A percentile compares a stretch with the other conserved stretches of the same genome.
These are phyloP conservation scores for Prunus mira DNA, from an alignment of 306 rosid species.

Conservation along the genomic window DNA sequence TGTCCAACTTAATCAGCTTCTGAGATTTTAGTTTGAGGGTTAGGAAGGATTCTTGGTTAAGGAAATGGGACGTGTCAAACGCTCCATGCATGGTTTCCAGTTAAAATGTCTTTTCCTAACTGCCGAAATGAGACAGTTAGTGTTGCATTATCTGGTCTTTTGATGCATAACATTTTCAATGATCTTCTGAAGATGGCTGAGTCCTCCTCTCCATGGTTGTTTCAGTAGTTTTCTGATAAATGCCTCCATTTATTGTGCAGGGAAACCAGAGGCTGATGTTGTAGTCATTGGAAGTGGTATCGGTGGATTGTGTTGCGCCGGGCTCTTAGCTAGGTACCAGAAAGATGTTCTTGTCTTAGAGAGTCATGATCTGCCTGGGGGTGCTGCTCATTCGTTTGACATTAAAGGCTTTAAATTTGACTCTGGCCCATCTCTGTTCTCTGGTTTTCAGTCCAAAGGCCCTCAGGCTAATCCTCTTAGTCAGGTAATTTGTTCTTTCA, in stretches of 20 bases:
- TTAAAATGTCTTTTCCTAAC: no score
- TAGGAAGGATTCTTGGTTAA: no score
- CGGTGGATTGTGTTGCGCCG: conserved; percentile 78
- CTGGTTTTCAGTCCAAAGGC: conserved; percentile 90
- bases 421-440: conserved; percentile 87
- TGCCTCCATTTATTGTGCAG: conserved; percentile 21
- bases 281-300: conserved; percentile 86
- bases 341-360: conserved; percentile 77
- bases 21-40: no score
- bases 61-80: no score
- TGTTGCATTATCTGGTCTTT: no score
- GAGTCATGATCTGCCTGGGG: conserved; percentile 81
- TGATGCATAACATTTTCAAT: no score
- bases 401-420: conserved; percentile 76
- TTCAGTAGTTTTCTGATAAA: no score
- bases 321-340: conserved; percentile 75
- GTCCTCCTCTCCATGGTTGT: background rate
- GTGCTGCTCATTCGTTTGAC: conserved; percentile 87
- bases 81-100: no score
- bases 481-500: conserved; percentile 34
- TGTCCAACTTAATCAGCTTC: no score
- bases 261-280: conserved; percentile 66
- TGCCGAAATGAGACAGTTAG: no score
- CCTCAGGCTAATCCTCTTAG: conserved; percentile 93
- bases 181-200: no score